Conservation (phyloP, 257 asterid genomes). For the Fraxinus pennsylvanica region DNA sequence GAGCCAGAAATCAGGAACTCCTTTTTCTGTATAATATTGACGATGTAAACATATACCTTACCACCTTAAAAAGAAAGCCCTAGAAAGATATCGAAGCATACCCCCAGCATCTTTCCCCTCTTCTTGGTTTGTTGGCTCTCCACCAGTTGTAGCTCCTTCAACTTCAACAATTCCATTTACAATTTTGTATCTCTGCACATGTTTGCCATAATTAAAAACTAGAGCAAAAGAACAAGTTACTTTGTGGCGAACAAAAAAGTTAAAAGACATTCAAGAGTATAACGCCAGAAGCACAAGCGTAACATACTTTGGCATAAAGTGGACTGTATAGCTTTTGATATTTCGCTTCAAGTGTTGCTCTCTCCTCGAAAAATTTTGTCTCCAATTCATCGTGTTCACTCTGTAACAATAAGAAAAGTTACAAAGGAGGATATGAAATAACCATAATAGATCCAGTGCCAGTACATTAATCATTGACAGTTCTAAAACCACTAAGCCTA, state of each 20-base stretch:
- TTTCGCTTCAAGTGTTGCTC: constrained; percentile 64
- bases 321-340: constrained; percentile 68
- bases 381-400: constrained; percentile 58
- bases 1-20: constrained; percentile 86
- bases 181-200: constrained; percentile 54
- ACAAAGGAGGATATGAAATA: background rate
- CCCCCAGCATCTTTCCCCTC: constrained; percentile 18
- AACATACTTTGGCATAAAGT: constrained; percentile 51
- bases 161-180: constrained; percentile 57
- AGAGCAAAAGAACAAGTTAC: background rate
- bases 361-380: constrained; percentile 60
- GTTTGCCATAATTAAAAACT: background rate
- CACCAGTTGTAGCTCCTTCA: constrained; percentile 35
- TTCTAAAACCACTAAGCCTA: background rate
- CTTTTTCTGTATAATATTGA: constrained; percentile 47
- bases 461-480: background rate
- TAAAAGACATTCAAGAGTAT: background rate
- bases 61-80: background rate
- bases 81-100: constrained; percentile 21
- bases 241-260: background rate
- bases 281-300: background rate
- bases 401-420: constrained; percentile 29
- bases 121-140: constrained; percentile 19
- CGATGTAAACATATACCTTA: background rate
- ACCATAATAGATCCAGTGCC: background rate